Base-by-base conservation (phyloP, 2,329 filamentous ascomycete genomes). In the Berkeleyomyces rouxiae region DNA sequence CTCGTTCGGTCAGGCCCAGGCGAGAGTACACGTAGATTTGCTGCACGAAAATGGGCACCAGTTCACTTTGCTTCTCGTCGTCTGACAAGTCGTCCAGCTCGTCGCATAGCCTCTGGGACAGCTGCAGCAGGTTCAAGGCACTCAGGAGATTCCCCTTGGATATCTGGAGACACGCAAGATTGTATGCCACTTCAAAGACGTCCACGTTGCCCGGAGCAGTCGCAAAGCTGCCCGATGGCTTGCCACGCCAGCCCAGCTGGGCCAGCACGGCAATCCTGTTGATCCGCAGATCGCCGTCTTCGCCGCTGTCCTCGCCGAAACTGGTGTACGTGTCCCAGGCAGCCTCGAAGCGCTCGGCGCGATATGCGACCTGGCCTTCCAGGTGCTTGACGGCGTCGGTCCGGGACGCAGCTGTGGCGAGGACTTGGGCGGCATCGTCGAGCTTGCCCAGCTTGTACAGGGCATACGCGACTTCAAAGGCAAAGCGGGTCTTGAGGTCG, bases 151-250 rank as follows among this genome's bases (percentile, higher is more conserved):
- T 84, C 6, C 83, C 85, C 57, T 82, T 78, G 11, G 86, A 86
- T 68, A 93, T 84, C 70, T 82, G 83, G 23, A 79, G 79, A 71
- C 88, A 92, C 7, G 87, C 88, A 33, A 83, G 80, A 71, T 95
- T 95, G 74, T 88, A 95, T 9, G 87, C 85, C 36, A 86, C 85
- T 74, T 93, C 89, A 68, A 93, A 93, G 1, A 85, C 82, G 66
- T 90, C 86, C 47, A 65, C 64, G 5, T 40, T 37, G 11, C 61
- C 51, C 6, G 42, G 13, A 10, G 58, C 42, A 5, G 47, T 59
- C n/a, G 47, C 37, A 39, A 60, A 61, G 39, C 64, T 59, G 31
- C 61, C 55, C n/a, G 62, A 73, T 16, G 78, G 79, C 58, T 76
- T 75, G 3, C 82, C 83, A 59, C 80, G 75, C 86, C 87, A 92